Base-by-base conservation (phyloP, 176 grass and related monocot genomes). In the Melocanna baccifera region DNA sequence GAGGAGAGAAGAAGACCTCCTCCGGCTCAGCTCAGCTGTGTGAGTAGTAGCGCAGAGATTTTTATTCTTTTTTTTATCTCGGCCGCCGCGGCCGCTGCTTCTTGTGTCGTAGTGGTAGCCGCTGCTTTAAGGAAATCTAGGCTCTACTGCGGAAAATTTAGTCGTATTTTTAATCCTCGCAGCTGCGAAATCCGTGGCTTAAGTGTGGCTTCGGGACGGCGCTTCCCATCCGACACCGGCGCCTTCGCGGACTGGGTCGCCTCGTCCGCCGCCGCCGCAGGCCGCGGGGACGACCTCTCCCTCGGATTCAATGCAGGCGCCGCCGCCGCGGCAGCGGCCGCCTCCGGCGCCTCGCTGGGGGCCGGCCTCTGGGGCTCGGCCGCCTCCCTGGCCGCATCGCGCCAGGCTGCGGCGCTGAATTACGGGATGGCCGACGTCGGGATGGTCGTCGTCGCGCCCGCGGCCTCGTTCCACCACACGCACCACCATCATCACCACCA, bases 151-250 rank as follows among this genome's bases (percentile, higher is more conserved):
- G 15, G 50, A 12, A 32, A 53, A 7, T 51, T 36, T 57, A 30
- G 51, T 23, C 5, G 61, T 72, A 68, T 87, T 87, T 87, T 91
- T 62, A 80, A 84, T 75, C 51, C 0, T 18, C 22, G 61, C 79
- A 18, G 64, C 42, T 13, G 66, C 57, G 52, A 18, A 61, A 53
- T 68, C 25, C 39, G 59, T 32, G 10, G 52, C 36, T 70, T 75
- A 91, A 91, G 81, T 81, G 89, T 91, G 97, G 97, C 93, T 99
- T 96, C 97, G 22, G 97, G 93, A 76, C 94, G 97, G 88, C 87
- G 97, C 84, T 96, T 99, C 90, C 97, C 93, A 85, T 99, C 97
- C 55, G 97, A 99, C 89, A 96, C 86, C 77, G 97, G 97, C 81
- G 97, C 97, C 32, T 99, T 99, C 84, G 97, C 97, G 78, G 97